Percentiles rank a stretch among this genome's conserved stretches.
Conservation (phyloP, 73 alveolate species). For the Paramecium tetraurelia region DNA sequence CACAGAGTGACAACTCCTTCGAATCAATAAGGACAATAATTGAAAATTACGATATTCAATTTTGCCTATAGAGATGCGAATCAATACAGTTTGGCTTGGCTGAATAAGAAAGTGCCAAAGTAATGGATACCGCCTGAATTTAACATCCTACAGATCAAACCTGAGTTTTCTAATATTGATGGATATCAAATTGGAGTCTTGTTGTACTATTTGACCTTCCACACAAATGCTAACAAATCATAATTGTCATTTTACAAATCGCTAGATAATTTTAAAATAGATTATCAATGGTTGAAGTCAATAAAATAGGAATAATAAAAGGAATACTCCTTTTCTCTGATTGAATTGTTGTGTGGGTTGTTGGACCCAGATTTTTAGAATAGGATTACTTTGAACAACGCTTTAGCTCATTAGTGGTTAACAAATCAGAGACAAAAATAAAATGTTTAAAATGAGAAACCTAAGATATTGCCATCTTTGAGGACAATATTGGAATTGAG, state of each 20-base stretch:
- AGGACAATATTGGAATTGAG: conserved; percentile 44
- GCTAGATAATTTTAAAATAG: neutral
- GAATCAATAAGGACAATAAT: neutral
- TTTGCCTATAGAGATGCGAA: neutral
- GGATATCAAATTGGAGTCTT: neutral
- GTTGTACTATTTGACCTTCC: neutral
- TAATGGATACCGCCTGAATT: conserved; percentile 41
- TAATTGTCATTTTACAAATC: neutral
- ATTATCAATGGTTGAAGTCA: neutral
- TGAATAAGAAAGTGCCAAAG: neutral
- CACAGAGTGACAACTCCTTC: neutral
- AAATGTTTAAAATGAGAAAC: neutral
- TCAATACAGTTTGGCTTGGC: neutral
- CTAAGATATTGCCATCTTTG: neutral
- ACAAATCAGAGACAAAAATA: neutral
- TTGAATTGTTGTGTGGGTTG: neutral
- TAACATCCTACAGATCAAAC: neutral
- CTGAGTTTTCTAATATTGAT: neutral
- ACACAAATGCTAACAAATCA: neutral
- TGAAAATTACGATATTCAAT: neutral
- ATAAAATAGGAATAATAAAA: neutral
- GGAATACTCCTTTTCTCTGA: neutral
- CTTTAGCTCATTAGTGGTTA: conserved; percentile 20
- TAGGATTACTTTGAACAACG: neutral
- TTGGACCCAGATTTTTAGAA: neutral